Conservation (phyloP, 176 grass and related monocot genomes). For the Eleusine indica region DNA sequence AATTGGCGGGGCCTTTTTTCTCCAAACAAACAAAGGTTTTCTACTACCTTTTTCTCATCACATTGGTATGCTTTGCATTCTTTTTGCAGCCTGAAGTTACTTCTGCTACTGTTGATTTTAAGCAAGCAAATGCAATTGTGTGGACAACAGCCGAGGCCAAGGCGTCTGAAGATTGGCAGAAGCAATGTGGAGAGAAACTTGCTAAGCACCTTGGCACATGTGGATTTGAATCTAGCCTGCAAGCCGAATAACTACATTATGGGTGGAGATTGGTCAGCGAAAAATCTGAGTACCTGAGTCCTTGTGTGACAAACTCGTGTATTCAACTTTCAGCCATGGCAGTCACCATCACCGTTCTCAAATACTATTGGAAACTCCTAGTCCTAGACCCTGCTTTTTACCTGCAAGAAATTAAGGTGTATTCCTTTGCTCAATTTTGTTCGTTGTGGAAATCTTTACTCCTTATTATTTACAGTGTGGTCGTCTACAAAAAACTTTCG, state of each 20-base stretch:
- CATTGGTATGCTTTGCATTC: background rate
- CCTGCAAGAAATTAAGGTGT: background rate
- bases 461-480: too few species aligned
- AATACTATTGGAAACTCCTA: background rate
- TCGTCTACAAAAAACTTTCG: too few species aligned
- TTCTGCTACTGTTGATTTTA: slow-evolving; percentile 68
- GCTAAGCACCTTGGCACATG: slow-evolving; percentile 84
- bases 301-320: background rate
- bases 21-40: background rate
- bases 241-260: slow-evolving; percentile 37
- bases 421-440: slow-evolving; percentile 1
- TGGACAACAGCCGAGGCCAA: slow-evolving; percentile 67
- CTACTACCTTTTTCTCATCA: slow-evolving; percentile 6
- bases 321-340: background rate
- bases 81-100: slow-evolving; percentile 69
- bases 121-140: slow-evolving; percentile 61
- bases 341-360: background rate
- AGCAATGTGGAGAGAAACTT: slow-evolving; percentile 70
- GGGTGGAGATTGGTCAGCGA: background rate
- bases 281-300: background rate
- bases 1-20: background rate
- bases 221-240: slow-evolving; percentile 74
- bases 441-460: background rate
- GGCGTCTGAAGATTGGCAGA: slow-evolving; percentile 58
- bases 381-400: background rate